These are phyloP conservation scores for Artemisia annua DNA, from an alignment of 129 eudicot genomes.

Conservation along the genomic window DNA sequence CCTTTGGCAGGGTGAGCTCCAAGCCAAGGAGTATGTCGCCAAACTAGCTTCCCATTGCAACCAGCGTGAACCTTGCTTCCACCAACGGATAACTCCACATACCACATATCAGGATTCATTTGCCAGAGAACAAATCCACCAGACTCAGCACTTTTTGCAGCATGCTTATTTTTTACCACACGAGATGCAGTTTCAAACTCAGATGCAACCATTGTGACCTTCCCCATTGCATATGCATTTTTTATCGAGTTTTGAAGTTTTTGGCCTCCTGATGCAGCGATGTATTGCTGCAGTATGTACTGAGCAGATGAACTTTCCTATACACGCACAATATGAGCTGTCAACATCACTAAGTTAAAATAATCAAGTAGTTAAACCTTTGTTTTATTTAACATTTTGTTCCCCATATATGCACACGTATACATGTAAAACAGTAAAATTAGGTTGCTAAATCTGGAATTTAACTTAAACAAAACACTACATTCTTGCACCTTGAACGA, in stretches of 20 bases:
- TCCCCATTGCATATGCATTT: slow-evolving; percentile 89
- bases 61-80: slow-evolving; percentile 93
- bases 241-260: slow-evolving; percentile 64
- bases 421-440: not conserved
- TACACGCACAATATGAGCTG: not conserved
- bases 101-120: slow-evolving; percentile 94
- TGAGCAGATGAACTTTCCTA: slow-evolving; percentile 91
- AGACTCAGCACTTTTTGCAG: slow-evolving; percentile 52
- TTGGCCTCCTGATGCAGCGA: slow-evolving; percentile 85
- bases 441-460: not conserved
- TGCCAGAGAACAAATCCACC: slow-evolving; percentile 92
- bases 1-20: slow-evolving; percentile 94
- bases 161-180: slow-evolving; percentile 55
- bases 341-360: slow-evolving; percentile 14
- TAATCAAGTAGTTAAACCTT: too few species aligned
- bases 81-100: slow-evolving; percentile 84
- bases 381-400: too few species aligned
- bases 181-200: slow-evolving; percentile 74
- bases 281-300: slow-evolving; percentile 84
- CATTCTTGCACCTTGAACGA: not conserved
- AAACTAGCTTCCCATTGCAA: slow-evolving; percentile 79
- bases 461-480: too few species aligned
- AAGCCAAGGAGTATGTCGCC: slow-evolving; percentile 95
- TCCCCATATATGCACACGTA: not conserved
- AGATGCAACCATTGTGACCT: slow-evolving; percentile 73